Base-by-base conservation (phyloP, 1,284 basidiomycete species). In the Meira miltonrushii region DNA sequence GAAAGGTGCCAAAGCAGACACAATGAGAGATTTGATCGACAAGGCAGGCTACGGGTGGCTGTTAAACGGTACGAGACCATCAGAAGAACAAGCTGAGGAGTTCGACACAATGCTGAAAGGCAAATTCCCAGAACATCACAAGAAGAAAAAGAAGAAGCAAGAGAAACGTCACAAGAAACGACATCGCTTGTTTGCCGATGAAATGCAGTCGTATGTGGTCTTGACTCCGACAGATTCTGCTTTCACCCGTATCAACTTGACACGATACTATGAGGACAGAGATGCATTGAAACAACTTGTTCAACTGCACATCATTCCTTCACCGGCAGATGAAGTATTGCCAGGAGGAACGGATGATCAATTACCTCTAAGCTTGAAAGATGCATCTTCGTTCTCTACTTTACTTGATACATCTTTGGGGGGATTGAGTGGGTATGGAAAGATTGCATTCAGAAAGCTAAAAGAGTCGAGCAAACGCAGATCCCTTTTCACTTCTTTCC, bases 161-260 rank as follows among this genome's bases (percentile, higher is more conserved):
- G 43, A 54, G 23, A 51, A 52, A 39, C 57, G 57, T 23, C 57
- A 59, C 55, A 51, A 54, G 33, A 40, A 44, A 39, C 21, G 57
- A 11, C 39, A 59, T 39, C 48, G 48, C 13, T 46, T 62, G 33
- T 62, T 62, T 21, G 38, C 25, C n/a, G 53, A 62, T 47, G 40
- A 19, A 17, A 28, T 33, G 2, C 60, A 59, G 33, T 54, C 60
- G 3, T 62, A 62, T 54, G 59, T 77, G 25, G 57, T 99, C 0
- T 83, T 99, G 4, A 90, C 89, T 67, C 95, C 95, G 0, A 87
- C 86, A 1, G 95, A 99, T 73, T 86, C 88, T 60, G 92, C 94
- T 0, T 95, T 97, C 82, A 88, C 91, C 66, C 81, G 84, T n/a
- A 80, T 89, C 72, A 94, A 98, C 79, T 79, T 97, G 52, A 92